phyloP scores from a whole-genome alignment of 352 stramenopile genomes.

The Phytopythium litorale region DNA sequence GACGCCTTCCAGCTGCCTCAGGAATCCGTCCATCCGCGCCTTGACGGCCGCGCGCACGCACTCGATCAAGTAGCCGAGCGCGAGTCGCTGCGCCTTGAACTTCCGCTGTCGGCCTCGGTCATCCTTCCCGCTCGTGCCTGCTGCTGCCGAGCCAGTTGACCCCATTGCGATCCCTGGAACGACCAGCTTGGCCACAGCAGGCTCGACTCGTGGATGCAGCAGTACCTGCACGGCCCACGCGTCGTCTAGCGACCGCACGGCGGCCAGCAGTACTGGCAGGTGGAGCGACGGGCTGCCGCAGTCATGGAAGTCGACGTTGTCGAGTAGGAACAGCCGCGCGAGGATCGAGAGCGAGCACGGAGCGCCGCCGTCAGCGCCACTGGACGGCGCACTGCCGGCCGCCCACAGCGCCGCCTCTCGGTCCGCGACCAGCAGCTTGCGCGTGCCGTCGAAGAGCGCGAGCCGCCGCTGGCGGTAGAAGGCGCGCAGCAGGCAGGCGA shows the following conservation, averaged over 20 bases:
- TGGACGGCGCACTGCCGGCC: neutral
- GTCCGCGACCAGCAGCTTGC: constrained; percentile 2
- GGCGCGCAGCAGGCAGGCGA: constrained; percentile 4
- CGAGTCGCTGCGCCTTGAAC: neutral
- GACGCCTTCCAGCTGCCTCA: constrained; percentile 1
- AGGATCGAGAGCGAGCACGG: neutral
- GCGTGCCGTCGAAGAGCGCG: constrained; percentile 8
- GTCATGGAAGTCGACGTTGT: constrained; percentile 7
- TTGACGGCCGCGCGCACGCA: neutral
- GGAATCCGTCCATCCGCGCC: neutral
- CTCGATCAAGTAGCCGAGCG: constrained; percentile 4
- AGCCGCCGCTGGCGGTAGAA: constrained; percentile 10
- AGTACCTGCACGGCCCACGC: constrained; percentile 1
- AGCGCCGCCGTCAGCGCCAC: neutral
- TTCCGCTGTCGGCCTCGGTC: neutral
- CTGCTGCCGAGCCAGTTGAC: neutral
- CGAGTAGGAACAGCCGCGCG: constrained; percentile 5
- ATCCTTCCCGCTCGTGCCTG: neutral
- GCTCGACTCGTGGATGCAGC: neutral
- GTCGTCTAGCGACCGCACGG: neutral
- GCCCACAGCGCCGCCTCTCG: constrained; percentile 4
- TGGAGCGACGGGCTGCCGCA: neutral
- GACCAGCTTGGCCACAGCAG: neutral
- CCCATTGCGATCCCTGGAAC: neutral
- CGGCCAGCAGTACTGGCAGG: neutral